Evolutionary conservation across 2,329 filamentous ascomycete species (phyloP).

Genomic region (Colletotrichum sansevieriae): DNA sequence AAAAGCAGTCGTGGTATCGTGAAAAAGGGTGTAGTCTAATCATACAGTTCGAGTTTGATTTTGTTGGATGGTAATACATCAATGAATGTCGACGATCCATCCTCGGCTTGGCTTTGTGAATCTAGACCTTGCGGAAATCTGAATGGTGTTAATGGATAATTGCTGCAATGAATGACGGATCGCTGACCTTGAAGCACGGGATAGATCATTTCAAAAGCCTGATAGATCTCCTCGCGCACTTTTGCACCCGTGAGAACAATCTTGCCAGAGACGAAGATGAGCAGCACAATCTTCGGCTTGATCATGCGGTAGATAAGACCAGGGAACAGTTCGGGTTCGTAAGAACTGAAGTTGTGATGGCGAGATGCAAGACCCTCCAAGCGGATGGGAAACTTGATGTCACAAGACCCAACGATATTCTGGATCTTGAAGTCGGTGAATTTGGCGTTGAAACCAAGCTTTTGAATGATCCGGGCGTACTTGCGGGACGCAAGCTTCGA

Average conservation of each 20-base stretch:
- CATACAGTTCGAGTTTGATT: conserved; percentile 52
- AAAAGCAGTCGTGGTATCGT: conserved; percentile 62
- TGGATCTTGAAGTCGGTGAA: conserved; percentile 99
- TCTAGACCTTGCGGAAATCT: conserved; percentile 72
- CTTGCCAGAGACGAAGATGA: conserved; percentile 98
- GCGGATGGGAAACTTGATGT: conserved; percentile 99
- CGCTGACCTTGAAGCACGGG: conserved; percentile 86
- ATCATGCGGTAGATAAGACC: conserved; percentile 99
- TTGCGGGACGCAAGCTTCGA: conserved; percentile 97
- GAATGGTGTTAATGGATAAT: conserved; percentile 28
- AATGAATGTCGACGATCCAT: conserved; percentile 31
- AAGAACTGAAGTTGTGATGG: conserved; percentile 99
- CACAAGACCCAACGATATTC: conserved; percentile 98
- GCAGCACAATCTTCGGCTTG: conserved; percentile 97
- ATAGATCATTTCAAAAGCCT: conserved; percentile 97
- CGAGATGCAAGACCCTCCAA: conserved; percentile 94
- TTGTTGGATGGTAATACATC: conserved; percentile 42
- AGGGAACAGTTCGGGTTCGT: conserved; percentile 98
- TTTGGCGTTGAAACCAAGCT: conserved; percentile 99
- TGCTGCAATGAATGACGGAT: not conserved
- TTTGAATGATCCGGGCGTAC: conserved; percentile 99
- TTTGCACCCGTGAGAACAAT: conserved; percentile 98
- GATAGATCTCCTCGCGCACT: conserved; percentile 97
- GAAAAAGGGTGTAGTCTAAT: conserved; percentile 55
- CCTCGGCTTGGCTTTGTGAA: not conserved